These are phyloP conservation scores for Pseudonitzschia delicatissima DNA, from an alignment of 108 stramenopile species.

Conservation along the genomic window DNA sequence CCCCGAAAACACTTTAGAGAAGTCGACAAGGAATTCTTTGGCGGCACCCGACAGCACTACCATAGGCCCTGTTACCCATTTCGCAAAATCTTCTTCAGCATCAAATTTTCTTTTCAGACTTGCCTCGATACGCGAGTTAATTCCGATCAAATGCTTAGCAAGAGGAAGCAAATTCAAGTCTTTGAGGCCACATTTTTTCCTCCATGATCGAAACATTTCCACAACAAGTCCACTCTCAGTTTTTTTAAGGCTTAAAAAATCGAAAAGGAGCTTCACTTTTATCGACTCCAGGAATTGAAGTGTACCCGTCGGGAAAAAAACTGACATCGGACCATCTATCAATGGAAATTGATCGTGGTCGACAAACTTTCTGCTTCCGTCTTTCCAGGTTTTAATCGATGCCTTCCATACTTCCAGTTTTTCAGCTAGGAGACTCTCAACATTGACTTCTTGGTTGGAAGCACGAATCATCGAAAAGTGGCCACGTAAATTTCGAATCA, in stretches of 20 bases:
- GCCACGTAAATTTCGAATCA: constrained; percentile 11
- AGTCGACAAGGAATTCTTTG: constrained; percentile 37
- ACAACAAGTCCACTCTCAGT: constrained; percentile 43
- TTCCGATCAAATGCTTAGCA: constrained; percentile 37
- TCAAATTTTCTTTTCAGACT: constrained; percentile 21
- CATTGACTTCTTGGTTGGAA: neutral
- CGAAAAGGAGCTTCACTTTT: constrained; percentile 16
- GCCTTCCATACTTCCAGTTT: constrained; percentile 2
- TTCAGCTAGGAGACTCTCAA: neutral
- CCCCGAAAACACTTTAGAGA: constrained; percentile 17
- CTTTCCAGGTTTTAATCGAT: constrained; percentile 5
- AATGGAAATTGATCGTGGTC: constrained; percentile 25
- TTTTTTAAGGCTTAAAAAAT: constrained; percentile 30
- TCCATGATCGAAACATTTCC: constrained; percentile 36
- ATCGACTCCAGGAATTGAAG: constrained; percentile 36
- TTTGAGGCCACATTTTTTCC: constrained; percentile 31
- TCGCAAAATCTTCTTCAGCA: constrained; percentile 6
- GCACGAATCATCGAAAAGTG: neutral
- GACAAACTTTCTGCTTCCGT: neutral
- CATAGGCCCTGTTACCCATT: constrained; percentile 35
- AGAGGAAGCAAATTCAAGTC: constrained; percentile 14
- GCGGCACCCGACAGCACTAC: constrained; percentile 39
- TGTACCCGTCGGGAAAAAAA: constrained; percentile 25
- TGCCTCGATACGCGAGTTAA: constrained; percentile 37
- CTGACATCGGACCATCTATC: constrained; percentile 35